Base-by-base conservation (phyloP, 306 rosid species). In the cucumber (Cucumis sativus) region DNA sequence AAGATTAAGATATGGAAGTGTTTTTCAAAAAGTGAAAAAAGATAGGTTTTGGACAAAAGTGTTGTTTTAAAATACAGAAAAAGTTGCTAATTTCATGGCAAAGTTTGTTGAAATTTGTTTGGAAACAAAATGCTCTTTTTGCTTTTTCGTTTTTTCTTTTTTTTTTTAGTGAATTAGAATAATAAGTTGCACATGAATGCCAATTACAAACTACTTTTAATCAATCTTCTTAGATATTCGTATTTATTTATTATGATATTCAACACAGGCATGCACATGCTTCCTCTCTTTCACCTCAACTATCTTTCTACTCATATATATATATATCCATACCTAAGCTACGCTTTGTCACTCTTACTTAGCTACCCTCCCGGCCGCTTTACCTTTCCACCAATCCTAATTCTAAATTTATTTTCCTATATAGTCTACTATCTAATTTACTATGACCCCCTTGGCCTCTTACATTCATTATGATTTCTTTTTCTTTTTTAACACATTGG, bases 51-150 rank as follows among this genome's bases (percentile, higher is more conserved):
- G 45, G 28, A 52, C 5, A 70, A 70, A 70, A 70, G 76, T 23
- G 59, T 68, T n/a, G 75, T 70, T 45, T 51, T 17, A 30, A 51
- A 72, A 72, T 72, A 35, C 77, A 25, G 16, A 72, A 72, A 70
- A 72, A 51, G 77, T 72, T 72, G 77, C 79, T 35, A 62, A 80
- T 63, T 72, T 72, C 28, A 74, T 37, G 70, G 52, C 55, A 64
- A 65, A 74, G 49, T 72, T 30, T 30, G 77, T 72, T 51, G 77
- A 51, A 57, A 64, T 14, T 72, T 18, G 25, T 65, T 17, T 65
- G 5, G 14, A 39, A 39, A 66, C 15, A 18, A 39, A 23, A n/a
- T 37, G 28, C 47, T 8, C 7, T 40, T 35, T 61, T 25, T 25
- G 0, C 4, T 51, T 51, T 51, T 51, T 51, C 4, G 25, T 23